These are phyloP conservation scores for Trametes cubensis DNA, from an alignment of 768 basidiomycete species.

Conservation along the genomic window DNA sequence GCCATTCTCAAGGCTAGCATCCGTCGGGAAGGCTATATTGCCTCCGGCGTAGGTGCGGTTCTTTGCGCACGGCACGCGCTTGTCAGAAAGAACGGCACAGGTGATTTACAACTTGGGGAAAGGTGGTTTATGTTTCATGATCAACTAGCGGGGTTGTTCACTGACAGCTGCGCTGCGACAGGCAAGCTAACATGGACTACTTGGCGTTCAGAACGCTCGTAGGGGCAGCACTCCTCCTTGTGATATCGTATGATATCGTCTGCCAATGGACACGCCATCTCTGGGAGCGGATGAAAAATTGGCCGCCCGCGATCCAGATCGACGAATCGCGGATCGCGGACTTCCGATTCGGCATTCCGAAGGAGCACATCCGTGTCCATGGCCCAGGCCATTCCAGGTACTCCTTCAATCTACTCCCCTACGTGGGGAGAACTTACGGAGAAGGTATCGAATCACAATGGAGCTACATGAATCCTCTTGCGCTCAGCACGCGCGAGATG, in stretches of 20 bases:
- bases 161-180: not conserved
- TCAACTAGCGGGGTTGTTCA: not conserved
- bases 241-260: constrained; percentile 30
- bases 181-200: constrained; percentile 28
- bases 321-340: not conserved
- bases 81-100: not conserved
- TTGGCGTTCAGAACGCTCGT: constrained; percentile 16
- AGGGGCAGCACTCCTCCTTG: not conserved
- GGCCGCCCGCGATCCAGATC: constrained; percentile 1
- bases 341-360: constrained; percentile 32
- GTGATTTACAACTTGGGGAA: not conserved
- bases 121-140: not conserved
- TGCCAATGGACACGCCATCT: constrained; percentile 36
- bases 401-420: constrained; percentile 33
- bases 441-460: constrained; percentile 31
- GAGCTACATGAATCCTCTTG: constrained; percentile 16
- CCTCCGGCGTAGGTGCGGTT: constrained; percentile 18
- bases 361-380: constrained; percentile 39
- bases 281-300: constrained; percentile 20
- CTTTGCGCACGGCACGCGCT: constrained; percentile 11
- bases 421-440: constrained; percentile 28
- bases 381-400: constrained; percentile 29
- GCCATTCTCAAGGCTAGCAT: constrained; percentile 14
- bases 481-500: constrained; percentile 25
- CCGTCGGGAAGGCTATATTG: constrained; percentile 6